Base-by-base conservation (phyloP, 305 asterid genomes). In the Ajuga reptans region DNA sequence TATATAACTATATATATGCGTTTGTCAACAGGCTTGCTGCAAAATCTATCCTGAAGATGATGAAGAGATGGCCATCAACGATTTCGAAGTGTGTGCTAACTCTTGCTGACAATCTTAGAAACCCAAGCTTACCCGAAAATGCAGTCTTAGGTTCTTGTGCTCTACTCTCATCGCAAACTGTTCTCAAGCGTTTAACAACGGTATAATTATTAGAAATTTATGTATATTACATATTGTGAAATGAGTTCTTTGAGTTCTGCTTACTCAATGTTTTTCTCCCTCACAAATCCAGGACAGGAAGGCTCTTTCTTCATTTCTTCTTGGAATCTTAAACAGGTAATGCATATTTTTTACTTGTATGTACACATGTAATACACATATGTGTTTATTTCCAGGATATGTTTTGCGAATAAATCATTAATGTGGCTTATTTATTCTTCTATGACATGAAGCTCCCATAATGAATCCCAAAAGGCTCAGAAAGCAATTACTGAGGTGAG, bases 401-500 rank as follows among this genome's bases (percentile, higher is more conserved):
- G 21, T 74, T 18, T 41, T 74, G 54, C 15, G 27, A 50, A 67
- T 68, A 47, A 73, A 68, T 71, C 45, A 42, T 27, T 55, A 5
- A 27, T 78, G 46, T 77, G 63, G 58, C 77, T 81, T 74, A 67
- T 64, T 66, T 68, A 37, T 55, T 45, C 78, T 66, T 33, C 71
- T 73, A 21, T 79, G 64, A 59, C 78, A 73, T 77, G 78, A 76
- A 94, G 99, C 86, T 94, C 99, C 76, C 98, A 91, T 78, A 89
- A 87, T 54, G 99, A 91, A 80, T 83, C 99, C 54, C 91, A 86
- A 29, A 94, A 94, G 81, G 85, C 96, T 79, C 99, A 94, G 90
- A 94, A 91, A 89, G 96, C 97, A 68, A 89, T 94, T 75, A 94
- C 85, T 47, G 99, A 94, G 99, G 99, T 91, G 68, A 81, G 90